phyloP scores from a whole-genome alignment of 305 asterid genomes.

The Petunia hybrid region DNA sequence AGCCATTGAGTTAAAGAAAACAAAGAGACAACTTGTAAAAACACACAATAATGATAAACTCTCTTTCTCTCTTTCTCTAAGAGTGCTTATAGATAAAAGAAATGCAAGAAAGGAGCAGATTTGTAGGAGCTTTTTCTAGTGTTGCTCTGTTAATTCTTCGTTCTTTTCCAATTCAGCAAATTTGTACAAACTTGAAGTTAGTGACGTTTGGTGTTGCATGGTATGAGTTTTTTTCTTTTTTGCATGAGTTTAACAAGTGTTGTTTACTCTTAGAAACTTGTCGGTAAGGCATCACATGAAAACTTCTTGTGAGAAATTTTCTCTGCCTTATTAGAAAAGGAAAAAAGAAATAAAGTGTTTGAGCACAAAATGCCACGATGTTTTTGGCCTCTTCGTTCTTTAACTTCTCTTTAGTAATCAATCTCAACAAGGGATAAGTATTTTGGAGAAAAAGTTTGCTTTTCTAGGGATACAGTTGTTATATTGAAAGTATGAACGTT shows the following conservation, averaged over 20 bases:
- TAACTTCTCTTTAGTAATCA: background rate
- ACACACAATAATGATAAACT: background rate
- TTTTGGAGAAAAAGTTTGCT: background rate
- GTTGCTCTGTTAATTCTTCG: background rate
- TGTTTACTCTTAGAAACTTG: constrained; percentile 4
- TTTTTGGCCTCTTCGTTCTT: background rate
- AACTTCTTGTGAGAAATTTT: background rate
- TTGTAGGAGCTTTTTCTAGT: background rate
- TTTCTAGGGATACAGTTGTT: background rate
- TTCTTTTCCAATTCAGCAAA: background rate
- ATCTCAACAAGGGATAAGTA: background rate
- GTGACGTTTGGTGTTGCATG: constrained; percentile 8
- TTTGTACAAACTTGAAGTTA: constrained; percentile 6
- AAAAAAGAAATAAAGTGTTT: background rate
- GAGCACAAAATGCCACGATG: background rate
- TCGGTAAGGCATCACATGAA: constrained; percentile 28
- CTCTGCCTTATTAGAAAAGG: background rate
- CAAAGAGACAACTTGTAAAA: background rate
- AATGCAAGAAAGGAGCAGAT: background rate
- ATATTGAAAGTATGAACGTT: background rate
- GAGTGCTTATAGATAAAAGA: constrained; percentile 17
- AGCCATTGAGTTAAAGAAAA: constrained; percentile 8
- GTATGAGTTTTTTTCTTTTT: constrained; percentile 1
- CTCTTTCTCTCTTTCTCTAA: background rate
- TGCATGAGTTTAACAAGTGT: constrained; percentile 27